phyloP scores from a whole-genome alignment of 371 early-diverging fungal species.

The Batkoa obscura region DNA sequence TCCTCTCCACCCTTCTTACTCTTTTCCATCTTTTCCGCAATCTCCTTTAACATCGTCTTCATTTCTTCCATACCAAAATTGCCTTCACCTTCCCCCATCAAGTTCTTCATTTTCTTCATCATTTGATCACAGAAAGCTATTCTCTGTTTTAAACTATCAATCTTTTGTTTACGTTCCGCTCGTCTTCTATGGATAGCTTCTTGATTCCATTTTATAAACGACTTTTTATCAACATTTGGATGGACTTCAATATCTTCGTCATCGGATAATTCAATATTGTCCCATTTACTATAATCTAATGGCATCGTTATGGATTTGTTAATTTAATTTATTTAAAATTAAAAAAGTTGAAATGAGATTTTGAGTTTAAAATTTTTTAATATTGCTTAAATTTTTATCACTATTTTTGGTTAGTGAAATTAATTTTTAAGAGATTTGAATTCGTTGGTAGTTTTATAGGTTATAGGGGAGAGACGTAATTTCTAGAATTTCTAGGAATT shows the following conservation, averaged over 20 bases:
- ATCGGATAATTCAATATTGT: constrained; percentile 86
- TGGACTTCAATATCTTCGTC: constrained; percentile 92
- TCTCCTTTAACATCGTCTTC: constrained; percentile 12
- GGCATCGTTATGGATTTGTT: too few relatives aligned
- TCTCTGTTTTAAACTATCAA: constrained; percentile 35
- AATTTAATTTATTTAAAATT: too few relatives aligned
- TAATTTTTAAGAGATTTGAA: too few relatives aligned
- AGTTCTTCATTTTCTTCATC: constrained; percentile 18
- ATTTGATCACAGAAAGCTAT: constrained; percentile 31
- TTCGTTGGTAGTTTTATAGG: too few relatives aligned
- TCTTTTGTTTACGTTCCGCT: constrained; percentile 55
- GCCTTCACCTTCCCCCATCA: constrained; percentile 9
- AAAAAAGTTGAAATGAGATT: too few relatives aligned
- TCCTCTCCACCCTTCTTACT: constrained; percentile 4
- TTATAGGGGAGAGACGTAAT: too few relatives aligned
- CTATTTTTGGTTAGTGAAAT: too few relatives aligned
- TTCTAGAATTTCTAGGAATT: too few relatives aligned
- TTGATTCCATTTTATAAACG: constrained; percentile 84
- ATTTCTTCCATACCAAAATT: constrained; percentile 11
- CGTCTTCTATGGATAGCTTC: constrained; percentile 77
- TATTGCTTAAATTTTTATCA: too few relatives aligned
- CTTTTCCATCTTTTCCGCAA: constrained; percentile 7
- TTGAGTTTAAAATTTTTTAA: too few relatives aligned
- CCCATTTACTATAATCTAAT: constrained; percentile 87
- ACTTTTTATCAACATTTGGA: constrained; percentile 89